phyloP scores from a whole-genome alignment of 306 rosid species.

The Mimosa pudica region DNA sequence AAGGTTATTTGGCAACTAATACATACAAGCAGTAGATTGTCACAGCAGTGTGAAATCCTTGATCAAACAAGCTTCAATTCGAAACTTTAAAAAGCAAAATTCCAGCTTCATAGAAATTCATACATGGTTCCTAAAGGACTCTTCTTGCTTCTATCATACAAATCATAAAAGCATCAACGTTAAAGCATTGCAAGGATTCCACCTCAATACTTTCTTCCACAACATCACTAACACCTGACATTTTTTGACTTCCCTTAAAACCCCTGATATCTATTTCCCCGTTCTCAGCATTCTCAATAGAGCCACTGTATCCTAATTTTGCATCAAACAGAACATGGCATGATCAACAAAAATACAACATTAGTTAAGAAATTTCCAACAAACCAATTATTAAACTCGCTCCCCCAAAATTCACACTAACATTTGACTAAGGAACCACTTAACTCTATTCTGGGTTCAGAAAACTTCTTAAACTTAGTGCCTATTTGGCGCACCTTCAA shows the following conservation, averaged over 20 bases:
- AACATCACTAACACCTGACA: not conserved
- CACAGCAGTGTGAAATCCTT: conserved; percentile 16
- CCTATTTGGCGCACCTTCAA: too few relatives aligned
- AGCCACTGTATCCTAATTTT: not conserved
- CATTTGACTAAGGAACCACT: not conserved
- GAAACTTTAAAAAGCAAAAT: conserved; percentile 10
- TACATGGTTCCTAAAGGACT: not conserved
- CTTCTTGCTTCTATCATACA: not conserved
- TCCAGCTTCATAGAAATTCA: conserved; percentile 2
- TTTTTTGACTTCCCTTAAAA: conserved; percentile 1
- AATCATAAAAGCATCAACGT: not conserved
- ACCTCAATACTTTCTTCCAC: not conserved
- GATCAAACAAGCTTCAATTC: not conserved
- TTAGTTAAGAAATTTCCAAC: not conserved
- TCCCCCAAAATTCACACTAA: too few relatives aligned
- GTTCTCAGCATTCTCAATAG: conserved; percentile 1
- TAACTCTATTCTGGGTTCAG: not conserved
- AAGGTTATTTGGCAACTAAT: not conserved
- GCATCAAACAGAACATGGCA: not conserved
- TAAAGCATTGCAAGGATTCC: not conserved
- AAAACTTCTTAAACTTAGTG: not conserved
- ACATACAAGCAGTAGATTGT: not conserved
- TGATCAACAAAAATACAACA: not conserved
- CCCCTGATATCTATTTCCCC: not conserved
- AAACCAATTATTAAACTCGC: too few relatives aligned